Conservation (phyloP, 768 basidiomycete genomes). For the Lyophyllum semitale region DNA sequence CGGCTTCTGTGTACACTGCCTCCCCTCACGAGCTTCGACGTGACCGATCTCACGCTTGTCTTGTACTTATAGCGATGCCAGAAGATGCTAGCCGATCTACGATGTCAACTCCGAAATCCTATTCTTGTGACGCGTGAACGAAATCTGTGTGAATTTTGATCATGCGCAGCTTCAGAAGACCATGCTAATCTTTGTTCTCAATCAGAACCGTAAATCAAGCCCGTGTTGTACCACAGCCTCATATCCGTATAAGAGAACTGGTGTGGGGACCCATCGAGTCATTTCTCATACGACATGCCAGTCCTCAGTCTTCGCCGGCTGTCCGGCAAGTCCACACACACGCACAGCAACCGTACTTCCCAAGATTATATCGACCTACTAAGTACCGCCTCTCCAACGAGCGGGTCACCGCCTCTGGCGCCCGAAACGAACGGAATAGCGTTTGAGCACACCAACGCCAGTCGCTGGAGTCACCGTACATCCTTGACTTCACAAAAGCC, state of each 20-base stretch:
- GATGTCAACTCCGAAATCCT: no score
- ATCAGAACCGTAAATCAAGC: not conserved
- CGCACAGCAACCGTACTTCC: not conserved
- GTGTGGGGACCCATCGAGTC: not conserved
- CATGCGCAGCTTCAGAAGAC: not conserved
- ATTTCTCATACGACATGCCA: not conserved
- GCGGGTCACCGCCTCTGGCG: not conserved
- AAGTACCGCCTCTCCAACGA: not conserved
- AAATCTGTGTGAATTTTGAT: not conserved
- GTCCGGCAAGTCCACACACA: conserved; percentile 1
- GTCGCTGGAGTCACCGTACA: conserved; percentile 4
- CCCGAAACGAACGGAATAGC: not conserved
- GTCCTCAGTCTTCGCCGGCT: conserved; percentile 7
- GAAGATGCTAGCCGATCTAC: no score
- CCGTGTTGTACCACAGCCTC: not conserved
- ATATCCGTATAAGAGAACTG: not conserved
- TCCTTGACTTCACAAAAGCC: not conserved
- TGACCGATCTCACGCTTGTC: no score
- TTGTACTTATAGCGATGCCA: no score
- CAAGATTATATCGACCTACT: not conserved
- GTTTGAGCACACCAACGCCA: not conserved
- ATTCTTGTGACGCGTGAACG: no score
- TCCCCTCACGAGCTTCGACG: no score
- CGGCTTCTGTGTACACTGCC: no score
- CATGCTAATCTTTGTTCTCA: not conserved